Conservation (phyloP, 2,329 filamentous ascomycete genomes). For the Akanthomyces dipterigenus region DNA sequence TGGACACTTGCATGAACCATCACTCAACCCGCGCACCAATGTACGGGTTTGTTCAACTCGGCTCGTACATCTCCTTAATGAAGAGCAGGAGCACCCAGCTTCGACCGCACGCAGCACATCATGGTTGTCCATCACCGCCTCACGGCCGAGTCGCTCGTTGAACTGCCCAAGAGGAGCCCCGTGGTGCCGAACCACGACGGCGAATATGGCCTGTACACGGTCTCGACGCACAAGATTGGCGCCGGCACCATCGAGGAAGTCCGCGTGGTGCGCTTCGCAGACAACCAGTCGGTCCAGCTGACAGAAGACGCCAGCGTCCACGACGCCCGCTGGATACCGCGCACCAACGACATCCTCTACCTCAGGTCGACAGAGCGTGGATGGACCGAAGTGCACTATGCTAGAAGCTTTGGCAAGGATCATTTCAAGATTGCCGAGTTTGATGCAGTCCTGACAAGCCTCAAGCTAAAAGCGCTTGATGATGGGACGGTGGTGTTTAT, state of each 20-base stretch:
- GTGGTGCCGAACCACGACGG: slow-evolving; percentile 35
- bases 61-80: not conserved
- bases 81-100: not conserved
- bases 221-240: slow-evolving; percentile 30
- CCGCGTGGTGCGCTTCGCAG: slow-evolving; percentile 27
- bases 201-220: slow-evolving; percentile 33
- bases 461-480: slow-evolving; percentile 28
- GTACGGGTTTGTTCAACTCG: not conserved
- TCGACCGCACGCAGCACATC: not conserved
- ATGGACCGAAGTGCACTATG: slow-evolving; percentile 25
- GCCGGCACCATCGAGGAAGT: slow-evolving; percentile 25
- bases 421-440: slow-evolving; percentile 22
- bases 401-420: slow-evolving; percentile 16
- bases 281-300: slow-evolving; percentile 21
- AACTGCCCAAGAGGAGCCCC: slow-evolving; percentile 23
- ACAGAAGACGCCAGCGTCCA: slow-evolving; percentile 23
- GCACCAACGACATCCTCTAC: slow-evolving; percentile 25
- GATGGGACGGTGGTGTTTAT: slow-evolving; percentile 30
- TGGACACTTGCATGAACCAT: not conserved
- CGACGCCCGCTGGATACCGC: slow-evolving; percentile 31
- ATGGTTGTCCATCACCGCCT: slow-evolving; percentile 16
- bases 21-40: not conserved
- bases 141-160: slow-evolving; percentile 27
- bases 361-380: slow-evolving; percentile 25
- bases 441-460: slow-evolving; percentile 23